Percentiles rank a stretch among this genome's conserved stretches.
Evolutionary conservation across 2,329 filamentous ascomycete species (phyloP).

Genomic region (Neurospora sp.): DNA sequence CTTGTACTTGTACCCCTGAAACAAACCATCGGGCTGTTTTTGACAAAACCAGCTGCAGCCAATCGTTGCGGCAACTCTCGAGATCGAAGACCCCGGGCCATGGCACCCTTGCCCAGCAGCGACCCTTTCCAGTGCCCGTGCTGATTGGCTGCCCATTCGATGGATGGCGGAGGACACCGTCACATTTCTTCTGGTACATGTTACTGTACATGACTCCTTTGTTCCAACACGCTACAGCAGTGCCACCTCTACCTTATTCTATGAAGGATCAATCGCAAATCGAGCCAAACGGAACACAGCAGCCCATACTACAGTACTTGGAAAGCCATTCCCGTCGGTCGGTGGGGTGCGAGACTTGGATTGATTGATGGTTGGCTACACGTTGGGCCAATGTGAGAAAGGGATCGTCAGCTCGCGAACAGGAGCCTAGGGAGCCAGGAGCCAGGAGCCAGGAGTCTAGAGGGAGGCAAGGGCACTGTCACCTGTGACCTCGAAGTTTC

Average conservation of each 20-base stretch:
- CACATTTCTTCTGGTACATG: neutral
- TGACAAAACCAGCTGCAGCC: slow-evolving; percentile 12
- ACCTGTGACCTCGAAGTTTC: neutral
- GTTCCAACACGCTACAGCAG: neutral
- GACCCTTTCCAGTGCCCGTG: slow-evolving; percentile 2
- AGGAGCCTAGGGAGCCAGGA: neutral
- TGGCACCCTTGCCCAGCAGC: slow-evolving; percentile 16
- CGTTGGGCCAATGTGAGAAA: neutral
- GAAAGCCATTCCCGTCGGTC: neutral
- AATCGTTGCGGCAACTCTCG: slow-evolving; percentile 13
- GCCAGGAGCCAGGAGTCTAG: neutral
- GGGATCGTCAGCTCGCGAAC: neutral
- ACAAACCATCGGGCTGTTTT: slow-evolving; percentile 18
- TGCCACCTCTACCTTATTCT: neutral
- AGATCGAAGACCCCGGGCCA: slow-evolving; percentile 18
- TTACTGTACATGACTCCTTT: neutral
- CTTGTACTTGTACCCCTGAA: slow-evolving; percentile 17
- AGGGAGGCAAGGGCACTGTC: neutral
- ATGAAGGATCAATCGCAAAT: neutral
- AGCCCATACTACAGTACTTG: neutral
- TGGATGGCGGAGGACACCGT: slow-evolving; percentile 1
- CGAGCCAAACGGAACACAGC: neutral
- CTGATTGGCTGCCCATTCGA: slow-evolving; percentile 10
- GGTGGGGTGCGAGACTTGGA: neutral
- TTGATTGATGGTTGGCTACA: neutral